Percentiles rank a stretch among this genome's conserved stretches.
phyloP scores from a whole-genome alignment of 768 basidiomycete genomes.

The Leucogyrophana mollusca region DNA sequence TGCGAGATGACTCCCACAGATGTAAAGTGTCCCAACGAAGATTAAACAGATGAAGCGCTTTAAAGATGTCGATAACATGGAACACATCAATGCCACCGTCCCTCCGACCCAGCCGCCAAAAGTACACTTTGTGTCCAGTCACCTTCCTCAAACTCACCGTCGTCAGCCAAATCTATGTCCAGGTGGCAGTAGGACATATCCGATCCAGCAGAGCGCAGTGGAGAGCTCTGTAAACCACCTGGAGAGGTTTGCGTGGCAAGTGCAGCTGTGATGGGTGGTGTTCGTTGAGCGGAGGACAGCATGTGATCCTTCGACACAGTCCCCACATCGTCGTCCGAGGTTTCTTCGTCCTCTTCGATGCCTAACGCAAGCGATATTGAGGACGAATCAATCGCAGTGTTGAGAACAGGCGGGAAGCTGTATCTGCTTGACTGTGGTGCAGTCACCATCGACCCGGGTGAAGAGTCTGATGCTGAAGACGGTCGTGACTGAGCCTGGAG shows the following conservation, averaged over 20 bases:
- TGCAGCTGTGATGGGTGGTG: constrained; percentile 13
- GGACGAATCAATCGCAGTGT: constrained; percentile 61
- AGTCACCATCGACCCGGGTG: constrained; percentile 49
- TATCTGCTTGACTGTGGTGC: constrained; percentile 51
- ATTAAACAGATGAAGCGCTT: not conserved
- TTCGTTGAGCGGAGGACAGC: constrained; percentile 10
- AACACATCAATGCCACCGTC: constrained; percentile 24
- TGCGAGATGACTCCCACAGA: not conserved
- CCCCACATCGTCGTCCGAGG: constrained; percentile 12
- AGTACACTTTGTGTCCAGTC: constrained; percentile 78
- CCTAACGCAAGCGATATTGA: constrained; percentile 39
- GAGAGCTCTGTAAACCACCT: constrained; percentile 27
- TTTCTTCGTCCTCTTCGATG: constrained; percentile 29
- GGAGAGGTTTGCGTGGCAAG: constrained; percentile 6
- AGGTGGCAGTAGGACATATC: constrained; percentile 24
- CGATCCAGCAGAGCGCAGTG: constrained; percentile 14
- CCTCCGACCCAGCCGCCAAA: constrained; percentile 59
- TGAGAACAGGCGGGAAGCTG: constrained; percentile 54
- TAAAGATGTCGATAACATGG: not conserved
- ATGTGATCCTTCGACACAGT: not conserved
- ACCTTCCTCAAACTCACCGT: constrained; percentile 45
- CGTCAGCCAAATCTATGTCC: constrained; percentile 26
- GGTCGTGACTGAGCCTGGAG: constrained; percentile 20
- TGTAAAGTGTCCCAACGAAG: not conserved
- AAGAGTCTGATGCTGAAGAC: constrained; percentile 32